These are phyloP conservation scores for Heterobasidion irregulare DNA, from an alignment of 1,284 basidiomycete species.

Conservation along the genomic window DNA sequence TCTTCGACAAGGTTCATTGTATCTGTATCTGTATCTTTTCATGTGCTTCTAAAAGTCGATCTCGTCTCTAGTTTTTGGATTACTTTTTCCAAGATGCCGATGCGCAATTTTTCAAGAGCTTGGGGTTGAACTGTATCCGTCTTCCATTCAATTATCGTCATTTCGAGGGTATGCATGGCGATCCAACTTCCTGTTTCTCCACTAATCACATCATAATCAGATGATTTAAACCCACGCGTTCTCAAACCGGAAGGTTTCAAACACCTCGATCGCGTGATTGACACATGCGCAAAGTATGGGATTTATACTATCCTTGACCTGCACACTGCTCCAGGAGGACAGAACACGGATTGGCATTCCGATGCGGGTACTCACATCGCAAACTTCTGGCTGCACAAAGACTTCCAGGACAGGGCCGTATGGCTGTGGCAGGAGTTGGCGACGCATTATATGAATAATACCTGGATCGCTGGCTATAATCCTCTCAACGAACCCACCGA, in stretches of 20 bases:
- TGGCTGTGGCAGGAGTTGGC: slow-evolving; percentile 69
- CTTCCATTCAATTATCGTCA: slow-evolving; percentile 61
- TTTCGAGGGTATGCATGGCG: slow-evolving; percentile 42
- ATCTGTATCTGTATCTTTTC: no score
- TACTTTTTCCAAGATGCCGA: slow-evolving; percentile 68
- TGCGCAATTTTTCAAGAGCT: slow-evolving; percentile 58
- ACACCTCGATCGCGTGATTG: slow-evolving; percentile 53
- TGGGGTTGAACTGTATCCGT: slow-evolving; percentile 68
- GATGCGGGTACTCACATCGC: slow-evolving; percentile 48
- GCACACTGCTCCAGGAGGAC: slow-evolving; percentile 54
- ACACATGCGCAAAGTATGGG: slow-evolving; percentile 47
- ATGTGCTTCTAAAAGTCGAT: not conserved
- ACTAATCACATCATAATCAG: not conserved
- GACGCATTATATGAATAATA: slow-evolving; percentile 52
- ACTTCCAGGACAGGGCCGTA: slow-evolving; percentile 67
- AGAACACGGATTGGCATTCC: slow-evolving; percentile 48
- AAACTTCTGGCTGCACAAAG: slow-evolving; percentile 66
- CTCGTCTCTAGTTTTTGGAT: slow-evolving; percentile 48
- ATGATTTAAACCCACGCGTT: slow-evolving; percentile 52
- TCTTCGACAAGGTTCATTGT: slow-evolving; percentile 62
- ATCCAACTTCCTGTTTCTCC: not conserved
- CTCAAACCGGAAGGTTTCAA: slow-evolving; percentile 54
- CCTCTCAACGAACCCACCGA: slow-evolving; percentile 74
- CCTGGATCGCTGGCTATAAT: slow-evolving; percentile 70
- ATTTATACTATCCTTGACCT: slow-evolving; percentile 58